Conservation (phyloP, 169 alveolate species). For the Plasmodium relictum region DNA sequence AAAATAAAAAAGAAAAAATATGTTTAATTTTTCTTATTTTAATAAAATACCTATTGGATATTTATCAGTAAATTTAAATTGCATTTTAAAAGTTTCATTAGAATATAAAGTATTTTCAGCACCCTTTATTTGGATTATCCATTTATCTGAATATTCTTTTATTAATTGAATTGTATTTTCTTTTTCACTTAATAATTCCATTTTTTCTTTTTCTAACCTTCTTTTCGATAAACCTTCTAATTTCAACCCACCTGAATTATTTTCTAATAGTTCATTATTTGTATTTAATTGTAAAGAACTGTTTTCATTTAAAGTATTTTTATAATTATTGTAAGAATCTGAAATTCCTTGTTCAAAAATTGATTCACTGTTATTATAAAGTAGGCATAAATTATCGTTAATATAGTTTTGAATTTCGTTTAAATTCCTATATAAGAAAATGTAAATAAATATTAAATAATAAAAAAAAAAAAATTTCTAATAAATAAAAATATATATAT, state of each 20-base stretch:
- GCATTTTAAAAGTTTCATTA: slow-evolving; percentile 75
- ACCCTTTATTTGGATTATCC: slow-evolving; percentile 81
- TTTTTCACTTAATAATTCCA: slow-evolving; percentile 47
- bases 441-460: neutral
- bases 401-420: slow-evolving; percentile 27
- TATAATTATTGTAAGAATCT: neutral
- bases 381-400: slow-evolving; percentile 6
- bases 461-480: neutral
- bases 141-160: slow-evolving; percentile 65
- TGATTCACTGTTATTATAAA: slow-evolving; percentile 24
- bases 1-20: no score
- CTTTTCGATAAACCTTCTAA: slow-evolving; percentile 62
- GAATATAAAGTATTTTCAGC: slow-evolving; percentile 80
- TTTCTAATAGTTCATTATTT: neutral
- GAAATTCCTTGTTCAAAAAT: slow-evolving; percentile 10
- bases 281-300: neutral
- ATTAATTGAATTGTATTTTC: slow-evolving; percentile 64
- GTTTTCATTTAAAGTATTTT: slow-evolving; percentile 1
- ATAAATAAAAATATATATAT: neutral
- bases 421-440: slow-evolving; percentile 16
- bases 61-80: slow-evolving; percentile 77
- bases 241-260: slow-evolving; percentile 21
- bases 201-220: slow-evolving; percentile 68
- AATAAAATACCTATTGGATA: slow-evolving; percentile 79
- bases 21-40: neutral